Base-by-base conservation (phyloP, 768 basidiomycete species). In the Boletus speciosus region DNA sequence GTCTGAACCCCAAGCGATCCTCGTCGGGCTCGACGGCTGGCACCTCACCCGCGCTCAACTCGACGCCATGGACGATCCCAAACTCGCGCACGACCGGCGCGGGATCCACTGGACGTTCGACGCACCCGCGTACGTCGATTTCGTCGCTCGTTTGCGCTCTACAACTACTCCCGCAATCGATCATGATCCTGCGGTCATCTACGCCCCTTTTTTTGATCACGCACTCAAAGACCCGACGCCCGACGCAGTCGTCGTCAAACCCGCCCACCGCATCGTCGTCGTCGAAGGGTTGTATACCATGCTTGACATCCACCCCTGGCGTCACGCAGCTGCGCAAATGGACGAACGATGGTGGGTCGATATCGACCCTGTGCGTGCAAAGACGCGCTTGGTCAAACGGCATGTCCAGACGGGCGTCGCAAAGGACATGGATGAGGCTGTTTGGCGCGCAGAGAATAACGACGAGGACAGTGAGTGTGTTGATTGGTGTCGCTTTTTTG, bases 81-180 rank as follows among this genome's bases (percentile, higher is more conserved):
- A 79, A 49, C 78, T 84, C 38, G 93, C 94, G 0, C 83, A 88
- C 60, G 86, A 86, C 54, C 71, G 91, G 43, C 81, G 94, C 21
- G 95, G 95, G 3, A 85, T 79, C 14, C 89, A 93, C 60, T 96
- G 93, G 88, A 97, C 94, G 2, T 98, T 98, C 63, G 86, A 97
- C 60, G 84, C 81, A 6, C 59, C 67, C n/a, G 75, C 77, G 25
- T 97, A 93, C 68, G 79, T 84, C 50, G 63, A 75, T 0, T 95
- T 95, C 61, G 72, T 94, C 12, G 71, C 70, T 15, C 66, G 74
- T 12, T 72, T 97, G 9, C 80, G 82, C 19, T 51, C 2, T 19
- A 6, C 31, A 8, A 32, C 68, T 32, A 74, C 9, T 1, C 1
- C 6, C 14, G 41, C 25, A 25, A 25, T 25, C 25, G 25, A 38